These are phyloP conservation scores for Knoxia roxburghii DNA, from an alignment of 257 asterid species.

Conservation along the genomic window DNA sequence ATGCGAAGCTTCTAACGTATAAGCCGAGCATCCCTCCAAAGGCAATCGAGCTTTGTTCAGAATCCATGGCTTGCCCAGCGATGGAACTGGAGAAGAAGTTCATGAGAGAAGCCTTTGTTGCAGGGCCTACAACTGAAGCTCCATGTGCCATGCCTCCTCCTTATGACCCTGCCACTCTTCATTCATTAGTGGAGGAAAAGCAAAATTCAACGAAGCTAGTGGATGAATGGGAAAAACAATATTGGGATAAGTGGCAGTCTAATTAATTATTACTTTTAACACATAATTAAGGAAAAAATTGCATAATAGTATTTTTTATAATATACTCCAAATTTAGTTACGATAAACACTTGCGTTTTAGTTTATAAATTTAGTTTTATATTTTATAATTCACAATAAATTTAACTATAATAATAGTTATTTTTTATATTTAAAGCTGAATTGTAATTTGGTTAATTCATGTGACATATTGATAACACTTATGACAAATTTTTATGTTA, in stretches of 20 bases:
- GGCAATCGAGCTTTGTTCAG: conserved; percentile 12
- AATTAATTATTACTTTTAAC: too few species aligned
- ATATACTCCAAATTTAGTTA: too few species aligned
- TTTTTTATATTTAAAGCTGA: too few species aligned
- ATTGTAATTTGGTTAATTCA: too few species aligned
- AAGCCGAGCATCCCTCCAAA: conserved; percentile 10
- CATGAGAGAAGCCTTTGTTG: not conserved
- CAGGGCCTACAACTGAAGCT: not conserved
- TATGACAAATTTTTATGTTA: too few species aligned
- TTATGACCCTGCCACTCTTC: conserved; percentile 5
- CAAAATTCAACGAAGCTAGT: not conserved
- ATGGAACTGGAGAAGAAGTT: conserved; percentile 6
- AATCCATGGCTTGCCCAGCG: conserved; percentile 8
- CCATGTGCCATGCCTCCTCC: conserved; percentile 14
- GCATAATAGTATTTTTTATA: too few species aligned
- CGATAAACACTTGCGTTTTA: too few species aligned
- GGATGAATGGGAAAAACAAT: conserved; percentile 5
- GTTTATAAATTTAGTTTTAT: too few species aligned
- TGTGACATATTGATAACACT: too few species aligned
- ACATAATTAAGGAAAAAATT: too few species aligned
- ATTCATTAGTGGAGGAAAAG: not conserved
- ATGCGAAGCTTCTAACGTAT: conserved; percentile 7
- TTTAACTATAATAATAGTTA: too few species aligned
- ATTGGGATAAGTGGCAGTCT: not conserved
- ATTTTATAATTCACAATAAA: too few species aligned